phyloP scores from a whole-genome alignment of 2,329 filamentous ascomycete genomes.

The Clarireedia paspali region DNA sequence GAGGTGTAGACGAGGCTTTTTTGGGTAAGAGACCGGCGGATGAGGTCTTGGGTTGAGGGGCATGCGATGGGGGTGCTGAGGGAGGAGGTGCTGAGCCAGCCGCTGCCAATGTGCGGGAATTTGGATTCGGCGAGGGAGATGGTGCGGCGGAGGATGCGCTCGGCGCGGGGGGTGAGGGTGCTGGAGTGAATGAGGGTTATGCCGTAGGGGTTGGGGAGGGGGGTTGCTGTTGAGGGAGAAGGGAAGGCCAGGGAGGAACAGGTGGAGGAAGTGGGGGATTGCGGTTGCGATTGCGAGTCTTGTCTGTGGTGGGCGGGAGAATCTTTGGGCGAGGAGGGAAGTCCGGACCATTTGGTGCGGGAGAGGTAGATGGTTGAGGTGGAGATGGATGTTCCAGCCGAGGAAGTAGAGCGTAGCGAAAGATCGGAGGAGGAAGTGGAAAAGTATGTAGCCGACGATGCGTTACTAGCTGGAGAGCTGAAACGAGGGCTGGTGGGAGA shows the following conservation, averaged over 20 bases:
- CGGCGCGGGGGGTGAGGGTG: conserved; percentile 39
- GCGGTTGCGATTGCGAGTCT: background rate
- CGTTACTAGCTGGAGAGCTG: conserved; percentile 9
- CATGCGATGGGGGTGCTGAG: conserved; percentile 37
- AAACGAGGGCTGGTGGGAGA: conserved; percentile 11
- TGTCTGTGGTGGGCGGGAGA: conserved; percentile 4
- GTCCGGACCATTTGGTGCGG: conserved; percentile 19
- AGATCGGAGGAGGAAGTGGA: conserved; percentile 4
- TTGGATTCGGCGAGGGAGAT: conserved; percentile 47
- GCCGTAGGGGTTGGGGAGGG: conserved; percentile 35
- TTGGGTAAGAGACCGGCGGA: conserved; percentile 49
- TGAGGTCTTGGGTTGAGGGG: conserved; percentile 43
- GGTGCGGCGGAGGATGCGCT: conserved; percentile 39
- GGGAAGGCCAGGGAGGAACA: conserved; percentile 16
- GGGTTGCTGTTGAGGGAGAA: conserved; percentile 26
- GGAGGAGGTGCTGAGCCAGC: conserved; percentile 25
- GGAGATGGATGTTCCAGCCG: conserved; percentile 5
- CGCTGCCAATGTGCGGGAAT: conserved; percentile 32
- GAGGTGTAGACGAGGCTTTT: conserved; percentile 55
- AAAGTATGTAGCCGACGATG: conserved; percentile 6
- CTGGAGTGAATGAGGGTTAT: conserved; percentile 41
- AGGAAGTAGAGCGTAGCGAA: conserved; percentile 10
- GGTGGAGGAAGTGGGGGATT: background rate
- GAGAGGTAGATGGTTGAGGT: conserved; percentile 13
- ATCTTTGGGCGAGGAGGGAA: conserved; percentile 22